Conservation (phyloP, 768 basidiomycete species). For the Cyclocybe aegerita region DNA sequence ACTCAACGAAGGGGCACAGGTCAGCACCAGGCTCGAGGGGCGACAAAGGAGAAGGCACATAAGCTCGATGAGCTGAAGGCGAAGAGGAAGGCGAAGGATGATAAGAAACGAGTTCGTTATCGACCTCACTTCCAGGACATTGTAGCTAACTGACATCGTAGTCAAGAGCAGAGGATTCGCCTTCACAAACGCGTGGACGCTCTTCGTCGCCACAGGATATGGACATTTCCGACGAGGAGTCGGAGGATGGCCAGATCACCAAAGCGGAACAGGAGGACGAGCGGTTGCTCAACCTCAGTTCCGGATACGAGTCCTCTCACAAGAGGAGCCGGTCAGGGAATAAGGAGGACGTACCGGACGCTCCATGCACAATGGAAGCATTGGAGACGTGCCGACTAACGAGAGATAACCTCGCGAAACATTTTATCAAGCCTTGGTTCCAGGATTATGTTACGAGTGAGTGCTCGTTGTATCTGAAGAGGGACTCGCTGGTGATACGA, state of each 20-base stretch:
- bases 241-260: constrained; percentile 78
- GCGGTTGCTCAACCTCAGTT: constrained; percentile 27
- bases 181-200: constrained; percentile 67
- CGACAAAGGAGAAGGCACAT: constrained; percentile 76
- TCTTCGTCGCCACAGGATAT: constrained; percentile 85
- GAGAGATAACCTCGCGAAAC: constrained; percentile 68
- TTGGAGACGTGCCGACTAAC: constrained; percentile 63
- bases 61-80: constrained; percentile 87
- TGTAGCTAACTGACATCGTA: constrained; percentile 19
- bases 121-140: not conserved
- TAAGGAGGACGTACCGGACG: constrained; percentile 39
- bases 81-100: constrained; percentile 84
- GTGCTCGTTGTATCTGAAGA: constrained; percentile 16
- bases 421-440: constrained; percentile 81
- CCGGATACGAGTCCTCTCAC: constrained; percentile 21
- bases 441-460: constrained; percentile 77
- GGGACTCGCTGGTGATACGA: constrained; percentile 4
- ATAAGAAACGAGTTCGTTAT: constrained; percentile 72
- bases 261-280: constrained; percentile 76
- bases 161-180: constrained; percentile 36
- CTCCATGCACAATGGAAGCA: constrained; percentile 55
- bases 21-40: constrained; percentile 70
- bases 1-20: constrained; percentile 37
- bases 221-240: constrained; percentile 84
- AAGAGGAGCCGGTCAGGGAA: constrained; percentile 6